A percentile compares a stretch with the other conserved stretches of the same genome.
phyloP scores from a whole-genome alignment of 2,329 filamentous ascomycete species.

The Dendrostoma leiphaemia region DNA sequence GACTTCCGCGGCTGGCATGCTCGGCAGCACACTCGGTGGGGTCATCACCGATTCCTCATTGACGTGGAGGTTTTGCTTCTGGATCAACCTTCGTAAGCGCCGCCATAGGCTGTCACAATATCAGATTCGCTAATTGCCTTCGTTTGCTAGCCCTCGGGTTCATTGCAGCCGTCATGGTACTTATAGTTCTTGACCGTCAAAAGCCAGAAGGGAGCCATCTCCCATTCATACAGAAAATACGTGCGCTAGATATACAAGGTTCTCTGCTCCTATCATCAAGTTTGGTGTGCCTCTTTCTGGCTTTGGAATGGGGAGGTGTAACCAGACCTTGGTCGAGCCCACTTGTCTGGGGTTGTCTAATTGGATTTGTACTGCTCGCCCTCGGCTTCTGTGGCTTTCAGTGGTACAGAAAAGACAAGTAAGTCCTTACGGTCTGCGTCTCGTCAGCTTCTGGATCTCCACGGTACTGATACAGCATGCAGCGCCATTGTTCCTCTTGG shows the following conservation, averaged over 20 bases:
- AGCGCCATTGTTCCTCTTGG: conserved; percentile 10
- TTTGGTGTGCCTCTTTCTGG: conserved; percentile 8
- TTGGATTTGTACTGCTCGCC: conserved; percentile 3
- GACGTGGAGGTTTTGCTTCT: conserved; percentile 15
- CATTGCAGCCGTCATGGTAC: neutral
- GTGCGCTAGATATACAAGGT: neutral
- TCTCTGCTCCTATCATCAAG: conserved; percentile 4
- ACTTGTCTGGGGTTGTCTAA: conserved; percentile 5
- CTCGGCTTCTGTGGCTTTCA: conserved; percentile 3
- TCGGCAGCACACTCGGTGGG: conserved; percentile 5
- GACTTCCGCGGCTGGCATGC: conserved; percentile 10
- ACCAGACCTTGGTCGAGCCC: conserved; percentile 3
- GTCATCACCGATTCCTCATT: conserved; percentile 8
- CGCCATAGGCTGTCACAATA: no score
- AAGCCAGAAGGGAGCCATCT: neutral
- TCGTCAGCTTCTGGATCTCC: neutral
- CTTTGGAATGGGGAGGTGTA: conserved; percentile 9
- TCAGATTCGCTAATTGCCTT: neutral
- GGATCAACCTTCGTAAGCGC: conserved; percentile 13
- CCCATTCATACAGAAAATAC: neutral
- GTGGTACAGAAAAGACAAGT: conserved; percentile 10
- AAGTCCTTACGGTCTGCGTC: neutral
- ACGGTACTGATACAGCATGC: neutral
- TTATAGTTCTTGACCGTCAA: neutral
- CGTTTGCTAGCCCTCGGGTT: neutral